Evolutionary conservation across 352 stramenopile genomes (phyloP), one percentile per base, ranked within the genome.

Genomic region (Pilasporangium apinafurcum): DNA sequence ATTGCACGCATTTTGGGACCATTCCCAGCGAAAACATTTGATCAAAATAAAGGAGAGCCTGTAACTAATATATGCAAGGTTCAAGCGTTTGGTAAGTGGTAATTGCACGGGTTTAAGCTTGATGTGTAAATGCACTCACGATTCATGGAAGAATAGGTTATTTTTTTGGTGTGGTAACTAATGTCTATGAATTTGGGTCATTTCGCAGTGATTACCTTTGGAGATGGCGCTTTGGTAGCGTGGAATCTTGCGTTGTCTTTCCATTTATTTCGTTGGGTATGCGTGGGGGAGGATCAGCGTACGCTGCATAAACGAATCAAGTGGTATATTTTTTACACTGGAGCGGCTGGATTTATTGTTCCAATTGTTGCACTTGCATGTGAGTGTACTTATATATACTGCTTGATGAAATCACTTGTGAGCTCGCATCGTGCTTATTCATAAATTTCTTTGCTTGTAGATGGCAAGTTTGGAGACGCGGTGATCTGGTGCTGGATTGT

Each of bases 191-290:
- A 17, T 30, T 4, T 35, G 13, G 28, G 8, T 37, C 16, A 31
- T 26, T 1, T 0, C 3, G 16, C 40, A 85, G 73, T 85, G 34
- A 80, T 90, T 37, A 80, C 65, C 4, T 86, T 86, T 24, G 73
- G 74, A 24, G 68, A 84, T 20, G 59, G 73, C 21, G 62, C 65
- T 14, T 74, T 74, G 14, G 84, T 86, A 37, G 63, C 58, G 24
- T 90, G 77, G 77, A 86, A 86, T 50, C 76, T 84, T 34, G 62
- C 86, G 16, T 86, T 90, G 68, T 68, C 74, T 22, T 59, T 73
- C 14, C 83, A 86, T 48, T 49, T 90, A 7, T 86, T 76, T 54
- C 68, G 67, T 13, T 90, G 77, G 77, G 72, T 90, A 1, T 85
- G 74, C 41, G 56, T 77, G 34, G 77, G 77, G 3, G 68, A 86